phyloP scores from a whole-genome alignment of 2,329 filamentous ascomycete species.

The Parastagonospora nodorum region DNA sequence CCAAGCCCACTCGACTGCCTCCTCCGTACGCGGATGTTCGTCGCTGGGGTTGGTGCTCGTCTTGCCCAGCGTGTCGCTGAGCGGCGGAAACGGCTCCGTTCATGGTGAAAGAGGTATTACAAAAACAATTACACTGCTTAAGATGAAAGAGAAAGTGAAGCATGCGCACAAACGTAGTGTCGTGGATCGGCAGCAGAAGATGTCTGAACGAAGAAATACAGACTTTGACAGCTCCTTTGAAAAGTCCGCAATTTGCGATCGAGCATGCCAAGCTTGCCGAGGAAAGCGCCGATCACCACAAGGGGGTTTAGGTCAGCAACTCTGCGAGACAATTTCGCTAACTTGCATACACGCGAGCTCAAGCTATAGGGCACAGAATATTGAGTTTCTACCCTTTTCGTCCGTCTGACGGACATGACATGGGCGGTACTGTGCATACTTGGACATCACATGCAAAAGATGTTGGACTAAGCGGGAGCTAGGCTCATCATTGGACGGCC shows the following conservation, averaged over 20 bases:
- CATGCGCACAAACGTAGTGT: neutral
- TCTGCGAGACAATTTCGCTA: neutral
- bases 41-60: constrained; percentile 12
- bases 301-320: constrained; percentile 4
- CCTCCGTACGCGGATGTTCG: constrained; percentile 33
- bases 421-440: neutral
- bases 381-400: neutral
- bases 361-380: neutral
- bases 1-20: constrained; percentile 56
- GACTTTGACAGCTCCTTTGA: neutral
- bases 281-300: neutral
- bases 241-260: constrained; percentile 15
- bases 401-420: neutral
- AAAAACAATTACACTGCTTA: neutral
- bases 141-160: neutral
- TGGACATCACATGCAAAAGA: neutral
- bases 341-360: neutral
- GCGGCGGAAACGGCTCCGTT: constrained; percentile 43
- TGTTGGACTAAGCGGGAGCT: neutral
- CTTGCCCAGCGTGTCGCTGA: constrained; percentile 25
- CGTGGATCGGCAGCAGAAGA: neutral
- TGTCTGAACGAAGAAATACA: neutral
- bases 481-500: neutral
- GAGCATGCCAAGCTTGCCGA: constrained; percentile 13
- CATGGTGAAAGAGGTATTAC: constrained; percentile 12